phyloP scores from a whole-genome alignment of 1,284 basidiomycete species.

The Cutaneotrichosporon arboriforme region DNA sequence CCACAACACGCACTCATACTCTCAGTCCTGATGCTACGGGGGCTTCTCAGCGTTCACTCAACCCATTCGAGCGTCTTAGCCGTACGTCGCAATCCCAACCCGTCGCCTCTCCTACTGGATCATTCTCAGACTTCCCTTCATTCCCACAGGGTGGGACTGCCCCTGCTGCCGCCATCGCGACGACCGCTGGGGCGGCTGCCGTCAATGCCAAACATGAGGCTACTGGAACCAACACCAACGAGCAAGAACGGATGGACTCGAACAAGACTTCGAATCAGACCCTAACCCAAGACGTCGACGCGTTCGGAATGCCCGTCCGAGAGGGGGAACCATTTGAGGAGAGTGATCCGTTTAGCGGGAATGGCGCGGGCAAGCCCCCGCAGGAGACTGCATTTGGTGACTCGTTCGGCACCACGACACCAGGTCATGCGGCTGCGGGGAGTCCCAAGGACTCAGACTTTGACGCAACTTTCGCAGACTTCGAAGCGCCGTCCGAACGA shows the following conservation, averaged over 20 bases:
- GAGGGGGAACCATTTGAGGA: too few relatives aligned
- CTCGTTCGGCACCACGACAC: slow-evolving; percentile 25
- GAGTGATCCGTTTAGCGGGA: too few relatives aligned
- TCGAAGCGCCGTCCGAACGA: slow-evolving; percentile 51
- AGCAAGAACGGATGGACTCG: too few relatives aligned
- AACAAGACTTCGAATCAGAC: too few relatives aligned
- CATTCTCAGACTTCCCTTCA: neutral
- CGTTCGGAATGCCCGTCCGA: too few relatives aligned
- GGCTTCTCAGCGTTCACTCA: slow-evolving; percentile 66
- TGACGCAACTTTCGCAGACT: slow-evolving; percentile 53
- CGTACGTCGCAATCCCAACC: slow-evolving; percentile 25
- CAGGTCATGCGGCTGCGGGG: neutral
- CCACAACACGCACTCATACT: slow-evolving; percentile 59
- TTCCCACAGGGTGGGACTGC: slow-evolving; percentile 11
- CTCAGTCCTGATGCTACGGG: slow-evolving; percentile 48
- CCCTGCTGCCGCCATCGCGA: slow-evolving; percentile 7
- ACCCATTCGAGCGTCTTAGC: slow-evolving; percentile 74
- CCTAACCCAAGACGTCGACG: too few relatives aligned
- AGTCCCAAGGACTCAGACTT: slow-evolving; percentile 40
- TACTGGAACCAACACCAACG: too few relatives aligned
- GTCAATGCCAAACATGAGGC: neutral
- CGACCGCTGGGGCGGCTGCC: slow-evolving; percentile 14
- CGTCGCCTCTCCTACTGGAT: slow-evolving; percentile 13
- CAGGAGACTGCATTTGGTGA: slow-evolving; percentile 23
- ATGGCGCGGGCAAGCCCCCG: too few relatives aligned